Evolutionary conservation across 306 rosid genomes (phyloP).

Genomic region (Cucurbita pepo): DNA sequence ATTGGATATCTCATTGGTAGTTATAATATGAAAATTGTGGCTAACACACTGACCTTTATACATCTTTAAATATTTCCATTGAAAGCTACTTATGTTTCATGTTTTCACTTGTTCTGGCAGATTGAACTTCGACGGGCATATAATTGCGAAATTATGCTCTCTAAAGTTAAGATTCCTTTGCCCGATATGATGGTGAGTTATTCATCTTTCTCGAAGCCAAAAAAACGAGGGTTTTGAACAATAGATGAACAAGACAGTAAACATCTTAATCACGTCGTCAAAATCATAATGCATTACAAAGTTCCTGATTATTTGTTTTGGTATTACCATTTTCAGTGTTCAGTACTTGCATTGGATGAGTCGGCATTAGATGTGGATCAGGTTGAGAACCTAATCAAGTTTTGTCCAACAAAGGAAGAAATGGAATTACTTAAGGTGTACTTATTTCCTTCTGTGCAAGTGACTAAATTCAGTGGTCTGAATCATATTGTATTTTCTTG

Average conservation of each 20-base stretch:
- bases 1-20: not conserved
- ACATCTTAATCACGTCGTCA: not conserved
- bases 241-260: not conserved
- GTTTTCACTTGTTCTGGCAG: slow-evolving; percentile 34
- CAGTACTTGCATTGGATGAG: slow-evolving; percentile 76
- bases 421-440: slow-evolving; percentile 86
- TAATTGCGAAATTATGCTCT: slow-evolving; percentile 98
- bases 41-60: not conserved
- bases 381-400: slow-evolving; percentile 92
- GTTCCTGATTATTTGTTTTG: not conserved
- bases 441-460: not conserved
- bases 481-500: not conserved
- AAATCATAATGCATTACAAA: not conserved
- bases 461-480: not conserved
- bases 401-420: slow-evolving; percentile 94
- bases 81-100: not conserved
- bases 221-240: slow-evolving; percentile 1
- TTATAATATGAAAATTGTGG: not conserved
- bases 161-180: slow-evolving; percentile 86
- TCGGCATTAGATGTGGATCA: slow-evolving; percentile 65
- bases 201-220: not conserved
- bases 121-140: slow-evolving; percentile 91
- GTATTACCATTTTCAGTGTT: slow-evolving; percentile 22
- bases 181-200: slow-evolving; percentile 84
- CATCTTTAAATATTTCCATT: not conserved